A percentile compares a stretch with the other conserved stretches of the same genome.
Evolutionary conservation across 164 flowering plant species (phyloP).

Genomic region (Santalum album): DNA sequence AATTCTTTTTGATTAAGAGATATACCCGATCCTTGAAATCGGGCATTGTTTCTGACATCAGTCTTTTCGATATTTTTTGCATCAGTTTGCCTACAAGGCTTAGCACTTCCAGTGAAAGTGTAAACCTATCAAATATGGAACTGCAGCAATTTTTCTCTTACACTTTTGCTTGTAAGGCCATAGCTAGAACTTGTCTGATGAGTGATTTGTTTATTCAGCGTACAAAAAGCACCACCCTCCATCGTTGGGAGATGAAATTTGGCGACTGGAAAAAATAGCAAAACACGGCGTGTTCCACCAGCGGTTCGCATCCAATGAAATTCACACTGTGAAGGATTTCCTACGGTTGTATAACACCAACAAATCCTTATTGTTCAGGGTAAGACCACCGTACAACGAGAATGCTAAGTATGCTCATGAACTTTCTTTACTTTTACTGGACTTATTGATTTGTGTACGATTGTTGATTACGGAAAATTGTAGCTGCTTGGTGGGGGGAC

Average conservation of each 20-base stretch:
- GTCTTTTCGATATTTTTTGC: too few species aligned
- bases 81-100: too few species aligned
- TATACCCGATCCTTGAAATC: too few species aligned
- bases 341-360: slow-evolving; percentile 18
- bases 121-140: too few species aligned
- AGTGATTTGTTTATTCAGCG: slow-evolving; percentile 15
- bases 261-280: slow-evolving; percentile 36
- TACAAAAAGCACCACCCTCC: slow-evolving; percentile 33
- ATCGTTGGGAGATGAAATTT: slow-evolving; percentile 28
- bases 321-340: slow-evolving; percentile 37
- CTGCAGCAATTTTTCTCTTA: too few species aligned
- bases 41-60: too few species aligned
- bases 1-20: too few species aligned
- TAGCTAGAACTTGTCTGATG: not conserved
- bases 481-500: slow-evolving; percentile 35
- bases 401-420: not conserved
- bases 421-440: not conserved
- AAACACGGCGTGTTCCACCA: slow-evolving; percentile 35
- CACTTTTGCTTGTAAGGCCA: not conserved
- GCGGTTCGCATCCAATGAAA: slow-evolving; percentile 14
- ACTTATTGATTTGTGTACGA: not conserved
- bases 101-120: too few species aligned
- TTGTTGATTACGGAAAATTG: slow-evolving; percentile 8
- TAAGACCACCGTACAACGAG: slow-evolving; percentile 18
- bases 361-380: slow-evolving; percentile 25